Percentiles rank a stretch among this genome's conserved stretches.
phyloP scores from a whole-genome alignment of 2,329 filamentous ascomycete genomes.

The Colletotrichum liriopes region DNA sequence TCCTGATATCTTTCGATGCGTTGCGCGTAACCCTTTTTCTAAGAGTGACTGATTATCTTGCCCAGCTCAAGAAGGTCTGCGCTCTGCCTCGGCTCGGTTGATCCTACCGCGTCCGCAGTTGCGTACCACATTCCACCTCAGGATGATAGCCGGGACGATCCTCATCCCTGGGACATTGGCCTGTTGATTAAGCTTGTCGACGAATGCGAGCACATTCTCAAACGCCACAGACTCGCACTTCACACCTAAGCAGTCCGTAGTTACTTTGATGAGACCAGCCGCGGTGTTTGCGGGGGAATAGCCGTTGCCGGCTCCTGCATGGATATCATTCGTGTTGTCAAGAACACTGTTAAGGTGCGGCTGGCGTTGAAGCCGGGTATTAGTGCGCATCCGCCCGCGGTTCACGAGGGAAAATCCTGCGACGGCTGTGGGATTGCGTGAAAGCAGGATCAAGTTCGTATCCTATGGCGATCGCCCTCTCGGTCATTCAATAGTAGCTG shows the following conservation, averaged over 20 bases:
- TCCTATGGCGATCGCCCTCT: too few relatives aligned
- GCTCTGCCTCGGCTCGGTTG: conserved; percentile 49
- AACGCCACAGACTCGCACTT: conserved; percentile 62
- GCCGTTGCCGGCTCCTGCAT: conserved; percentile 59
- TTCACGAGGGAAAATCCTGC: conserved; percentile 57
- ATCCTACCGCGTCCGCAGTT: conserved; percentile 58
- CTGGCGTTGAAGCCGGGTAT: conserved; percentile 62
- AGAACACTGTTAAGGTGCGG: conserved; percentile 58
- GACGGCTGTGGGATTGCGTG: conserved; percentile 51
- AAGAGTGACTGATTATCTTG: conserved; percentile 58
- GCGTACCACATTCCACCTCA: conserved; percentile 64
- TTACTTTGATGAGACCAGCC: conserved; percentile 57
- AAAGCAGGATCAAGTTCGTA: too few relatives aligned
- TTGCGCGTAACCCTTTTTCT: conserved; percentile 53
- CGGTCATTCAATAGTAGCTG: too few relatives aligned
- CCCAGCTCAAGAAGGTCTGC: conserved; percentile 58
- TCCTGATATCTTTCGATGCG: conserved; percentile 58
- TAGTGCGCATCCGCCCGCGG: conserved; percentile 43
- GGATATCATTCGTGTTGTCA: conserved; percentile 61
- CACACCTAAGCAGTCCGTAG: conserved; percentile 56
- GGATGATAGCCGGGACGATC: conserved; percentile 58
- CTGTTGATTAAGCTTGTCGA: conserved; percentile 55
- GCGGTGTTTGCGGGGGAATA: conserved; percentile 55
- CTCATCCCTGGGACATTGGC: conserved; percentile 61
- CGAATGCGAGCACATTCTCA: conserved; percentile 62